phyloP scores from a whole-genome alignment of 2,329 filamentous ascomycete species.

The Metarhizium humberi region DNA sequence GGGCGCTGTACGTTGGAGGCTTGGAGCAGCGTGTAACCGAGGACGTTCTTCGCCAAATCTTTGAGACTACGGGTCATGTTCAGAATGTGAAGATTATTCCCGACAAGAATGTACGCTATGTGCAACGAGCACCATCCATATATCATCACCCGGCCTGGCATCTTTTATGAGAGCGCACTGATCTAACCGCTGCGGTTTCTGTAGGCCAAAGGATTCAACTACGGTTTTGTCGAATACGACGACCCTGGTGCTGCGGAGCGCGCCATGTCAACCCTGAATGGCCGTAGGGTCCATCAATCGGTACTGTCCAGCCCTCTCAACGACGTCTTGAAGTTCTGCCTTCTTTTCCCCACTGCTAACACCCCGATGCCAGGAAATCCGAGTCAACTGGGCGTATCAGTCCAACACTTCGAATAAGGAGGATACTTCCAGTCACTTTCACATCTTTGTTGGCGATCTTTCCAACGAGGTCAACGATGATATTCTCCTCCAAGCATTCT shows the following conservation, averaged over 20 bases:
- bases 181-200: constrained; percentile 20
- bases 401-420: constrained; percentile 91
- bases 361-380: constrained; percentile 65
- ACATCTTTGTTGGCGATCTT: constrained; percentile 96
- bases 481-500: constrained; percentile 86
- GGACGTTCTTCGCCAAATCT: constrained; percentile 93
- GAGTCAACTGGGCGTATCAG: constrained; percentile 99
- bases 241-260: constrained; percentile 93
- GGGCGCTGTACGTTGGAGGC: constrained; percentile 90
- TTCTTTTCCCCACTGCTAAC: not conserved
- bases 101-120: constrained; percentile 85
- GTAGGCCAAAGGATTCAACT: constrained; percentile 94
- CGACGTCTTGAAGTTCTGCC: not conserved
- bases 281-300: constrained; percentile 87
- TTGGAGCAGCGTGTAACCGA: constrained; percentile 92
- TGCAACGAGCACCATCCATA: not conserved
- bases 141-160: not conserved
- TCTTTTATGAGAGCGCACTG: constrained; percentile 3
- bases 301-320: constrained; percentile 35
- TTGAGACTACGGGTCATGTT: constrained; percentile 96
- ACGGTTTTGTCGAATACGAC: constrained; percentile 98
- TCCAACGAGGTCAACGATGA: constrained; percentile 99
- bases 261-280: constrained; percentile 95
- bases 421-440: constrained; percentile 96
- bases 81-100: constrained; percentile 99